phyloP scores from a whole-genome alignment of 2,329 filamentous ascomycete genomes.

The Parafenestella ontariensis region DNA sequence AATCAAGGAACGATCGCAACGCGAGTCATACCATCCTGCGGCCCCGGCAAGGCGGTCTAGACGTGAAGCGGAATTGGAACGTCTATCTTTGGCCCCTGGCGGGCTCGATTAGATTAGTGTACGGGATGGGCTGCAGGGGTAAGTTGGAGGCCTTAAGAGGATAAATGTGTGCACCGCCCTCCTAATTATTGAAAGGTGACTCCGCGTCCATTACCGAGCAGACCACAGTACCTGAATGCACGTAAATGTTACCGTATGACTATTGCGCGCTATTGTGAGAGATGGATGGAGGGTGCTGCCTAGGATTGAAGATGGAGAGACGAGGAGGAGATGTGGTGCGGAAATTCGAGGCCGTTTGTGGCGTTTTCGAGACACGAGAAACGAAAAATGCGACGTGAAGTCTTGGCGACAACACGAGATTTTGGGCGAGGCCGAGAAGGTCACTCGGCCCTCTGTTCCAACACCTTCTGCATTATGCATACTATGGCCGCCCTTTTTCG shows the following conservation, averaged over 20 bases:
- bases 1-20: constrained; percentile 18
- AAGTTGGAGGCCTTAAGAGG: constrained; percentile 17
- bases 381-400: constrained; percentile 9
- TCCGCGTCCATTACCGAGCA: constrained; percentile 1
- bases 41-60: constrained; percentile 9
- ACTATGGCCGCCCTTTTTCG: too few species aligned
- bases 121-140: constrained; percentile 12
- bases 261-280: background rate
- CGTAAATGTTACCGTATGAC: background rate
- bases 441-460: too few species aligned
- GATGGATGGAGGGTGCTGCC: background rate
- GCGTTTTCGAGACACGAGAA: constrained; percentile 10
- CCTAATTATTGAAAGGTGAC: constrained; percentile 15
- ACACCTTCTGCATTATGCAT: too few species aligned
- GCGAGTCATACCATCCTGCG: constrained; percentile 6
- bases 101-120: constrained; percentile 9
- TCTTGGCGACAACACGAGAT: too few species aligned
- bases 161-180: constrained; percentile 18
- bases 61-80: constrained; percentile 23
- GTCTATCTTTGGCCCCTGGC: constrained; percentile 24
- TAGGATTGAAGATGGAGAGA: background rate
- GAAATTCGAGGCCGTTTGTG: constrained; percentile 7
- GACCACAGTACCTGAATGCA: background rate
- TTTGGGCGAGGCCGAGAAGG: too few species aligned
- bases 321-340: background rate